These are phyloP conservation scores for Actinomortierella ambigua DNA, from an alignment of 371 early-diverging fungal species.

Conservation along the genomic window DNA sequence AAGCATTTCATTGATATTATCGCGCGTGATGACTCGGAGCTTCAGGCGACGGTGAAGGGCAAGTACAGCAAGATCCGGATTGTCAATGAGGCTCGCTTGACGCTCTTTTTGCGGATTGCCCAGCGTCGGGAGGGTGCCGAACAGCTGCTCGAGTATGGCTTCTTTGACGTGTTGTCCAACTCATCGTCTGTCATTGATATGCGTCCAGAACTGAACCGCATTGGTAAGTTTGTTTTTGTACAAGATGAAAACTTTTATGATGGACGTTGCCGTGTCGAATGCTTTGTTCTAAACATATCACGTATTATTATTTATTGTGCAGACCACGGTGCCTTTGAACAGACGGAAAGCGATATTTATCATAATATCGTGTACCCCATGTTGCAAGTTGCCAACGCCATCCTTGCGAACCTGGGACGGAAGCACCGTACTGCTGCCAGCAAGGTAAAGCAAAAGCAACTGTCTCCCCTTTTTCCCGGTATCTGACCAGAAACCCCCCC, in stretches of 20 bases:
- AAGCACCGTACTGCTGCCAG: slow-evolving; percentile 39
- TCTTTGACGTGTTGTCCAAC: slow-evolving; percentile 80
- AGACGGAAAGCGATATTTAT: slow-evolving; percentile 42
- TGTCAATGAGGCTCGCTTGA: slow-evolving; percentile 85
- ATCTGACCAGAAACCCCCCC: too few species aligned
- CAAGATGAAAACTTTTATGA: slow-evolving; percentile 6
- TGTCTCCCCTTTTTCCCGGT: too few species aligned
- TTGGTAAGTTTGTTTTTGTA: slow-evolving; percentile 15
- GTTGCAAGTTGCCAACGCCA: slow-evolving; percentile 44
- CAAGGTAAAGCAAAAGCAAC: slow-evolving; percentile 20
- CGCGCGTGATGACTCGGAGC: slow-evolving; percentile 67
- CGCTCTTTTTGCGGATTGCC: slow-evolving; percentile 79
- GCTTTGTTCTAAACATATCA: background rate
- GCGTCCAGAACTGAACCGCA: slow-evolving; percentile 53
- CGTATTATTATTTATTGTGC: background rate
- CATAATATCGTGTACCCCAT: slow-evolving; percentile 47
- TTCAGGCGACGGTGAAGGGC: slow-evolving; percentile 62
- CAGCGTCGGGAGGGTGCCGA: slow-evolving; percentile 78
- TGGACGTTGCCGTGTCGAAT: background rate
- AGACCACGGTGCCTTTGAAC: slow-evolving; percentile 46
- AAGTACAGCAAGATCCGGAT: slow-evolving; percentile 63
- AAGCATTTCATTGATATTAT: slow-evolving; percentile 68
- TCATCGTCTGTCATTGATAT: slow-evolving; percentile 72
- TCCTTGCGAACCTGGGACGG: slow-evolving; percentile 43
- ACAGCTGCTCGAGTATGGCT: slow-evolving; percentile 71